A percentile compares a stretch with the other conserved stretches of the same genome.
Conservation (phyloP, 1,284 basidiomycete genomes). For the Tilletiaria anomala region DNA sequence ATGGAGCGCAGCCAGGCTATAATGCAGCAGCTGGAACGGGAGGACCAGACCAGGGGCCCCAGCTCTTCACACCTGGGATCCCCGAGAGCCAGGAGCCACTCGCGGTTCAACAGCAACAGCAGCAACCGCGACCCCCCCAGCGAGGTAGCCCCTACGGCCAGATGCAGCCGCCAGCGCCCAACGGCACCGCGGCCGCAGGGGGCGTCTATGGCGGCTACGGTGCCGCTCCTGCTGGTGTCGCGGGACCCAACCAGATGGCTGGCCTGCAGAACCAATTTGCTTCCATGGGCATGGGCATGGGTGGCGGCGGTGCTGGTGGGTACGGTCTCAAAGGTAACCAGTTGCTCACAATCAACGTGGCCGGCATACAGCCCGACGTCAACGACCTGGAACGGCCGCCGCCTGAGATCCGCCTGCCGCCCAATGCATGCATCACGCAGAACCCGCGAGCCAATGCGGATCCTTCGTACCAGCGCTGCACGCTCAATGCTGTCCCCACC, state of each 20-base stretch:
- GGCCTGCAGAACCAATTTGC: not conserved
- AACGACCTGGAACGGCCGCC: slow-evolving; percentile 64
- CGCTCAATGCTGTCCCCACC: slow-evolving; percentile 84
- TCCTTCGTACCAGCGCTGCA: slow-evolving; percentile 79
- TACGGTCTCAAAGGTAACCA: slow-evolving; percentile 8
- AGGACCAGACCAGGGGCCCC: slow-evolving; percentile 5
- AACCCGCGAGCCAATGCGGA: slow-evolving; percentile 72
- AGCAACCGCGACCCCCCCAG: no score
- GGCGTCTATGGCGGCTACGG: no score
- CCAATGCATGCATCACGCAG: slow-evolving; percentile 62
- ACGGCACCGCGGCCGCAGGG: no score
- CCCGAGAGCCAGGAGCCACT: no score
- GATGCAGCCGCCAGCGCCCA: no score
- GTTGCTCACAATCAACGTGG: slow-evolving; percentile 27
- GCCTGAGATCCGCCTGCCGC: slow-evolving; percentile 75
- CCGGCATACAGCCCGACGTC: slow-evolving; percentile 53
- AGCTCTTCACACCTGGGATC: slow-evolving; percentile 9
- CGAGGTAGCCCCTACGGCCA: no score
- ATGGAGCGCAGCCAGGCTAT: slow-evolving; percentile 9
- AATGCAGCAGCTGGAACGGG: slow-evolving; percentile 7
- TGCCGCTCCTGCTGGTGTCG: not conserved
- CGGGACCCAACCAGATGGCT: not conserved
- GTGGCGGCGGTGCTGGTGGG: slow-evolving; percentile 6
- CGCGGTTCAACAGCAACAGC: no score
- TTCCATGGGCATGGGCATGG: slow-evolving; percentile 57